A percentile compares a stretch with the other conserved stretches of the same genome.
These are phyloP conservation scores for Hymenochaete sp. DNA, from an alignment of 1,284 basidiomycete species.

Conservation along the genomic window DNA sequence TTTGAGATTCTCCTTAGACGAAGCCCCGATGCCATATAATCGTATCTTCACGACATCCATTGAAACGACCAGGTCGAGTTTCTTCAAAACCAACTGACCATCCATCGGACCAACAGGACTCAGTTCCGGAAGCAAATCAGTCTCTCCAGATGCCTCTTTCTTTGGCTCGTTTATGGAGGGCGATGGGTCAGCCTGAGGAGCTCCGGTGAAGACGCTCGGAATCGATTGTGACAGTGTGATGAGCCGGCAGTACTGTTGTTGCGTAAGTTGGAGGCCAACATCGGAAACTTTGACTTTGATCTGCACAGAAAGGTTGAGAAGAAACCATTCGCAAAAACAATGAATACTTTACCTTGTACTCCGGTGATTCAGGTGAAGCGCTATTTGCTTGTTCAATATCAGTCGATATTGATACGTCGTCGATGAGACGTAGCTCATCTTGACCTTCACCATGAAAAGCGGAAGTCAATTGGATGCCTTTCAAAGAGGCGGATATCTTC, in stretches of 20 bases:
- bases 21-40: slow-evolving; percentile 73
- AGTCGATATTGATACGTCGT: slow-evolving; percentile 80
- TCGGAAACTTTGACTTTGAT: slow-evolving; percentile 77
- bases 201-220: slow-evolving; percentile 46
- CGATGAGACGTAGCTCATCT: slow-evolving; percentile 76
- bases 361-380: slow-evolving; percentile 49
- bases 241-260: slow-evolving; percentile 81
- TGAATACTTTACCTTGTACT: slow-evolving; percentile 50
- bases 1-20: slow-evolving; percentile 52
- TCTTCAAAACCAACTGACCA: slow-evolving; percentile 42
- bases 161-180: neutral
- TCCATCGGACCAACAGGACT: slow-evolving; percentile 24
- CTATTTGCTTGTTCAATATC: slow-evolving; percentile 59
- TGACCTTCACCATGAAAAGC: slow-evolving; percentile 45
- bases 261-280: slow-evolving; percentile 82
- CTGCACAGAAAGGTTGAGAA: slow-evolving; percentile 31
- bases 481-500: slow-evolving; percentile 71
- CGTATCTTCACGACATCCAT: slow-evolving; percentile 81
- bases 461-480: slow-evolving; percentile 81
- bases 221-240: slow-evolving; percentile 69
- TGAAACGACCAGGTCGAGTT: slow-evolving; percentile 71
- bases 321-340: neutral
- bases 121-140: slow-evolving; percentile 56
- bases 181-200: neutral
- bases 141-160: slow-evolving; percentile 9